Evolutionary conservation across 768 basidiomycete species (phyloP), one percentile per base, ranked within the genome.

Genomic region (Podaxis rugospora): DNA sequence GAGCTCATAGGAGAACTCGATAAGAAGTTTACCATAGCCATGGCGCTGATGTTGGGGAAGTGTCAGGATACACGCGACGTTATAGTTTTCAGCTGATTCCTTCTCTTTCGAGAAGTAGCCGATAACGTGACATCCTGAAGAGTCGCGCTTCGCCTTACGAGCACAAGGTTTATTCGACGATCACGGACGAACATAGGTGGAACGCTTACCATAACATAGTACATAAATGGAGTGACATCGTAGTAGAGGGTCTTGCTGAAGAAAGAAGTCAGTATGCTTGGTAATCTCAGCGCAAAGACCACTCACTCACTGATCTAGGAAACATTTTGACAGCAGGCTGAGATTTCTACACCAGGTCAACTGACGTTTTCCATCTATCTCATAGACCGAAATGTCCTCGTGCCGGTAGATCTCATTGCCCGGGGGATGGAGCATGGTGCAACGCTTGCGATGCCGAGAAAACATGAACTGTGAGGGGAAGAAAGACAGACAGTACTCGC

Each of bases 71-170:
- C 97, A 99, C 0, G 97, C 97, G 57, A 99, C 92, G 73, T 99
- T 99, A 81, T 98, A 99, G 68, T 88, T 93, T 68, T 99, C 97
- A 27, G 97, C 90, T 2, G 87, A 95, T 74, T 99, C 97, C 72
- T 99, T 99, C 78, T 99, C 97, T 71, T 98, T 98, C 28, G 95
- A 98, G 75, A 99, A 99, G 76, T 98, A 99, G 25, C 96, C 96
- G 65, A 99, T 90, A 66, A 97, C 76, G 72, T 99, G 97, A 72
- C 92, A 94, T 35, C 97, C 97, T 21, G 82, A 76, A 11, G 91
- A 87, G 75, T 99, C 97, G 63, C 94, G 86, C 69, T 87, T 85
- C 53, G 85, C 84, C 92, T 44, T n/a, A 54, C 23, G 62, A 59
- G 10, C 4, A 28, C 16, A 23, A 39, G 49, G 35, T 53, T 66